Evolutionary conservation across 352 stramenopile genomes (phyloP).

Genomic region (Globisporangium recalcitrans): DNA sequence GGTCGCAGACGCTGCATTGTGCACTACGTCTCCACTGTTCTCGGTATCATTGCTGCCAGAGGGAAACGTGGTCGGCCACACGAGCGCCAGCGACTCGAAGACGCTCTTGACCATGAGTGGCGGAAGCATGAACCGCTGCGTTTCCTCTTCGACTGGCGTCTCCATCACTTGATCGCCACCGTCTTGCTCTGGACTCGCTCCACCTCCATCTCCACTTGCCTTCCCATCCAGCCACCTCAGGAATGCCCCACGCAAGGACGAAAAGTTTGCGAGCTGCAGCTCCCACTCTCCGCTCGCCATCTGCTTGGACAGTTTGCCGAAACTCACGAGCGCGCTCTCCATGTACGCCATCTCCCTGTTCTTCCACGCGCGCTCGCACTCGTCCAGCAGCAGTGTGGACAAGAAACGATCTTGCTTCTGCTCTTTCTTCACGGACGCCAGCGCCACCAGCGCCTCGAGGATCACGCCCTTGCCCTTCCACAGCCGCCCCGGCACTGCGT

Average conservation of each 20-base stretch:
- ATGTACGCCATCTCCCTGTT: constrained; percentile 66
- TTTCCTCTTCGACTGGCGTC: not conserved
- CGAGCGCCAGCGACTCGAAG: constrained; percentile 52
- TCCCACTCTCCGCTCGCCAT: constrained; percentile 21
- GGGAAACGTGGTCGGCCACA: constrained; percentile 30
- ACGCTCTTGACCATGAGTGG: constrained; percentile 71
- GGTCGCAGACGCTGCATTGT: not conserved
- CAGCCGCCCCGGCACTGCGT: constrained; percentile 55
- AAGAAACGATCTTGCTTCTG: not conserved
- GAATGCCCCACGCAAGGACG: constrained; percentile 30
- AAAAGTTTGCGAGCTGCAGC: constrained; percentile 36
- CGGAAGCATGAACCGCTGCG: constrained; percentile 22
- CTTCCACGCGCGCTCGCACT: constrained; percentile 57
- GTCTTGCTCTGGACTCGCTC: constrained; percentile 5
- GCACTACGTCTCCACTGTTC: not conserved
- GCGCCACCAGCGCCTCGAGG: constrained; percentile 57
- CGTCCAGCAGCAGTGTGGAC: constrained; percentile 34
- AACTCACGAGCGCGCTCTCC: constrained; percentile 52
- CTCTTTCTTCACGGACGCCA: constrained; percentile 27
- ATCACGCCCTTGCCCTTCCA: constrained; percentile 76
- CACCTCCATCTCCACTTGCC: not conserved
- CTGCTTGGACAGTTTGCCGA: constrained; percentile 41
- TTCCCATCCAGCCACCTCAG: constrained; percentile 27
- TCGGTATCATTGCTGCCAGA: not conserved
- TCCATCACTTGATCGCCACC: not conserved